Evolutionary conservation across 495 filamentous ascomycete genomes (phyloP).

Genomic region (Daldinia bambusicola): DNA sequence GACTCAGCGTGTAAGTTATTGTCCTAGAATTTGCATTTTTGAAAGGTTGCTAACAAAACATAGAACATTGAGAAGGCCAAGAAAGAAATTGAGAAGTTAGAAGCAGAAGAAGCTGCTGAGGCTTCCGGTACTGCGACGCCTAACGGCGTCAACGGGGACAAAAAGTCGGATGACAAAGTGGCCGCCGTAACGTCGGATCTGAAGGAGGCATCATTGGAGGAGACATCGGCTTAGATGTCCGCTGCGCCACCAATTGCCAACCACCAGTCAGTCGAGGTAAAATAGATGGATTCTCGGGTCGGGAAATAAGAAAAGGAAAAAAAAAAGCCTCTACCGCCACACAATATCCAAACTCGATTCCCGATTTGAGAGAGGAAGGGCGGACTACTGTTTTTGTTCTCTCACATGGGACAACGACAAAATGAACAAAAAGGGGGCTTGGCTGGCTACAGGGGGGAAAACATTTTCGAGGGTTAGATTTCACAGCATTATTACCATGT

Average conservation of each 20-base stretch:
- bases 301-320: not conserved
- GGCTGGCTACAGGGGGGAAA: conserved; percentile 4
- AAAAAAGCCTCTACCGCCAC: conserved; percentile 12
- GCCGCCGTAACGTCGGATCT: conserved; percentile 66
- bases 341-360: not conserved
- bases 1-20: conserved; percentile 82
- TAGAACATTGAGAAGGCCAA: conserved; percentile 83
- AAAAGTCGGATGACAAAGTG: conserved; percentile 53
- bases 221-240: conserved; percentile 67
- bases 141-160: conserved; percentile 55
- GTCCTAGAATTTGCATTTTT: conserved; percentile 1
- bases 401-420: not conserved
- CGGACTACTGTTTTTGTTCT: conserved; percentile 4
- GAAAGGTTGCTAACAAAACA: conserved; percentile 63
- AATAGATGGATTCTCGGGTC: conserved; percentile 14
- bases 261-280: conserved; percentile 7
- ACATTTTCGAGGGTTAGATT: conserved; percentile 12
- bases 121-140: conserved; percentile 49
- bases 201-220: conserved; percentile 75
- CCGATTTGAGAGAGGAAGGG: conserved; percentile 4
- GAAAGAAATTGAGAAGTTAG: conserved; percentile 71
- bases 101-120: conserved; percentile 62
- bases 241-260: conserved; percentile 36
- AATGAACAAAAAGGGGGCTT: conserved; percentile 11
- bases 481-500: conserved; percentile 11